Base-by-base conservation (phyloP, 805 yeast genomes). In the Starmerella potacharoeniae region DNA sequence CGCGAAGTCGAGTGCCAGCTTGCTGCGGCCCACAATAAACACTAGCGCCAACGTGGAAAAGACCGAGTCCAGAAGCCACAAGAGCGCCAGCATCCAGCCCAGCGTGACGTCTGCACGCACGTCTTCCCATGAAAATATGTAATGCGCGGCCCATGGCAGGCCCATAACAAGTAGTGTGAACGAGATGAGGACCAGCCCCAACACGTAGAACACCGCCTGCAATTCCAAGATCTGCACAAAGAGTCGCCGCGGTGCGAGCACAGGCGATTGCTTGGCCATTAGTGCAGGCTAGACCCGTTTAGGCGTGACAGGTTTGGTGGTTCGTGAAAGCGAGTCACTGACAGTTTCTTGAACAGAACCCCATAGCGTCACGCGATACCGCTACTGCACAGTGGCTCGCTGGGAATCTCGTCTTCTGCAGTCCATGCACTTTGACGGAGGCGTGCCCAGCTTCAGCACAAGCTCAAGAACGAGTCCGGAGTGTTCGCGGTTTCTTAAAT, bases 1-100 rank as follows among this genome's bases (percentile, higher is more conserved):
- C 10, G 96, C 96, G 72, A 93, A 91, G 70, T 91, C 98, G 85
- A 96, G 85, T 0, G 97, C 97, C 50, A 91, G 72, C 68, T 91
- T 93, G 43, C 95, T 85, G 55, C 97, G 75, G 0, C 97, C 96
- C 11, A 91, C 96, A 31, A 91, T 81, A 1, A 90, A 70, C 0
- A 95, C 87, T 65, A 91, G 81, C 65, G 87, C 88, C 10, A 87
- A 68, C 1, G 89, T 96, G 61, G 95, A 84, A 42, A 93, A 72
- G 45, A 93, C 74, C 0, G 96, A 76, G 66, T 86, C 95, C 50
- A 88, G 68, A 14, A 91, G 72, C 97, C 97, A 91, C 55, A 90
- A 68, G 7, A 79, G 67, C 37, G 83, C 77, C 44, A 91, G 69
- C 0, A 86, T 81, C 66, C 89, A 72, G 1, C 97, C 97, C 66